phyloP scores from a whole-genome alignment of 805 yeast genomes.

The Phaffomyces thermotolerans region DNA sequence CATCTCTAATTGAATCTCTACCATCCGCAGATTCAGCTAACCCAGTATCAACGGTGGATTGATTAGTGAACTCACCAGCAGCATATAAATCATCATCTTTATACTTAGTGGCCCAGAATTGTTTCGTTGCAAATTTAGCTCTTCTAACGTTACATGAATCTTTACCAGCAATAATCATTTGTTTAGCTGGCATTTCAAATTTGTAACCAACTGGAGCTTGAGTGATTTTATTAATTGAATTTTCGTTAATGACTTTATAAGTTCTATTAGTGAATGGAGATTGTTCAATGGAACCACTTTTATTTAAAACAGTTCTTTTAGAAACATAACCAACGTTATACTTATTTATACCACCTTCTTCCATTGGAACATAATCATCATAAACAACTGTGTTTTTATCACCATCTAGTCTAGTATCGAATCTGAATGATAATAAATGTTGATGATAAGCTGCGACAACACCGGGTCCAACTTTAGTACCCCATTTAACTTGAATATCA shows the following conservation, averaged over 20 bases:
- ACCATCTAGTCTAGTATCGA: slow-evolving; percentile 80
- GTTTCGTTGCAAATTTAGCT: slow-evolving; percentile 71
- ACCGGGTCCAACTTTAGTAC: slow-evolving; percentile 71
- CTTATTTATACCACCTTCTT: slow-evolving; percentile 49
- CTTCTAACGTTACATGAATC: slow-evolving; percentile 61
- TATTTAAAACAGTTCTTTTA: slow-evolving; percentile 58
- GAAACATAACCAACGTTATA: slow-evolving; percentile 47
- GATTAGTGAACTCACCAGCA: slow-evolving; percentile 84
- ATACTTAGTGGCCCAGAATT: slow-evolving; percentile 77
- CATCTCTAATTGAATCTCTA: slow-evolving; percentile 33
- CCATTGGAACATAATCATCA: slow-evolving; percentile 62
- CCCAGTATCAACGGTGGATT: slow-evolving; percentile 65
- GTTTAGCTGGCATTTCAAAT: slow-evolving; percentile 61
- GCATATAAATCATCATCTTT: slow-evolving; percentile 65
- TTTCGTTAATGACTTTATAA: slow-evolving; percentile 69
- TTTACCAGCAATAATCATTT: slow-evolving; percentile 61
- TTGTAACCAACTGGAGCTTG: slow-evolving; percentile 73
- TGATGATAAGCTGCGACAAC: slow-evolving; percentile 83
- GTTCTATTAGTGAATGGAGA: slow-evolving; percentile 44
- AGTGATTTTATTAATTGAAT: slow-evolving; percentile 59
- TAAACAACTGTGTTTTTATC: slow-evolving; percentile 66
- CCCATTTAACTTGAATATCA: slow-evolving; percentile 26
- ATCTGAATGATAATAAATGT: slow-evolving; percentile 70
- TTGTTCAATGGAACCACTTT: slow-evolving; percentile 55
- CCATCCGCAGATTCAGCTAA: slow-evolving; percentile 58